These are phyloP conservation scores for Lachnellula cervina DNA, from an alignment of 2,329 filamentous ascomycete genomes.

Conservation along the genomic window DNA sequence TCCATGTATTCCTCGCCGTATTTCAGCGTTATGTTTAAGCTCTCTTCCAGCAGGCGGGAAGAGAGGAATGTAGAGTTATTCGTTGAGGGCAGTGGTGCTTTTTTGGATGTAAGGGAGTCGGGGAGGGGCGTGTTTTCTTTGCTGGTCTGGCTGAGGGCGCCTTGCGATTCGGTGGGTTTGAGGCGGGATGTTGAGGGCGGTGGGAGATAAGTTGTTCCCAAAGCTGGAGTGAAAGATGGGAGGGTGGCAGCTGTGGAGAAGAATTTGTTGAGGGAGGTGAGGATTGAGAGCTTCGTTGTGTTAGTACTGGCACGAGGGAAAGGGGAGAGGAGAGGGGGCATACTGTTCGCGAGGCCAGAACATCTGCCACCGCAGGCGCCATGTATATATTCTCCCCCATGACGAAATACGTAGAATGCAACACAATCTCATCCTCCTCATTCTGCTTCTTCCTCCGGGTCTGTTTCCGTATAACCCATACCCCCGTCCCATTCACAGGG, in stretches of 20 bases:
- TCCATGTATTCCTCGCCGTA: conserved; percentile 63
- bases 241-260: conserved; percentile 31
- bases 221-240: conserved; percentile 44
- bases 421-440: conserved; percentile 53
- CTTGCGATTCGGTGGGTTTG: conserved; percentile 20
- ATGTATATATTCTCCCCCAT: conserved; percentile 63
- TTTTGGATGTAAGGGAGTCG: conserved; percentile 29
- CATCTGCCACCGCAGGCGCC: conserved; percentile 56
- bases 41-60: conserved; percentile 45
- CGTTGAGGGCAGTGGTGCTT: conserved; percentile 12
- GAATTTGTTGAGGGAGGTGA: conserved; percentile 30
- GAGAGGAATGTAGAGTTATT: conserved; percentile 25
- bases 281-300: conserved; percentile 17
- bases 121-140: conserved; percentile 43
- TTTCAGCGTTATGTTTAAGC: conserved; percentile 51
- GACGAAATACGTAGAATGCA: conserved; percentile 59
- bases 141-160: conserved; percentile 20
- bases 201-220: conserved; percentile 38
- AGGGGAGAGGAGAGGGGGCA: conserved; percentile 17
- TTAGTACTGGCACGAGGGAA: conserved; percentile 6
- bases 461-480: conserved; percentile 68
- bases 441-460: conserved; percentile 52
- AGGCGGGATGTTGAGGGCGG: conserved; percentile 15
- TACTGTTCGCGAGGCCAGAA: conserved; percentile 56
- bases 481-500: conserved; percentile 56